Evolutionary conservation across 805 yeast species (phyloP).

Genomic region (Candida dendrica): DNA sequence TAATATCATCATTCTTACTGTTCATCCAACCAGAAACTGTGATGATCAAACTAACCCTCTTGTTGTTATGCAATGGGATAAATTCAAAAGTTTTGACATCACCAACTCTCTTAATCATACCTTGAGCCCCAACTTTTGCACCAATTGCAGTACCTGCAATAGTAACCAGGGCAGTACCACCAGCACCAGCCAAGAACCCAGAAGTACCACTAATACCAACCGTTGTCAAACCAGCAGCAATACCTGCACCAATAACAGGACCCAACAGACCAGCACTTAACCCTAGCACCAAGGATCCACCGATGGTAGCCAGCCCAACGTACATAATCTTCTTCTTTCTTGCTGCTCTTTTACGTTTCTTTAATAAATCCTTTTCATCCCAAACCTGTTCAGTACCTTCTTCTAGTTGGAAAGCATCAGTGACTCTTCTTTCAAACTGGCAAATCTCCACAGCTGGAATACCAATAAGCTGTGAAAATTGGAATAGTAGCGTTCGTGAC

Average conservation of each 20-base stretch:
- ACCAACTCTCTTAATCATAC: conserved; percentile 83
- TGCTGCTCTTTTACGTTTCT: conserved; percentile 60
- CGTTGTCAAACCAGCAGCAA: conserved; percentile 94
- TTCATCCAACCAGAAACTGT: conserved; percentile 98
- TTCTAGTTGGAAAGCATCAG: conserved; percentile 85
- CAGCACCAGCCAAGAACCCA: conserved; percentile 91
- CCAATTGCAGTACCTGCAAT: conserved; percentile 89
- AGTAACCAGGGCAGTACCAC: conserved; percentile 92
- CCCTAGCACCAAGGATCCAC: conserved; percentile 93
- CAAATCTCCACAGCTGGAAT: conserved; percentile 61
- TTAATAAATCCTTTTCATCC: conserved; percentile 65
- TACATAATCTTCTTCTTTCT: conserved; percentile 67
- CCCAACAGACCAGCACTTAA: conserved; percentile 92
- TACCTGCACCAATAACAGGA: conserved; percentile 97
- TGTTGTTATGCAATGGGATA: conserved; percentile 85
- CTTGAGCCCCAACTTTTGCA: conserved; percentile 77
- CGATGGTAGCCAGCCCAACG: conserved; percentile 91
- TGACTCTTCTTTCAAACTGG: conserved; percentile 85
- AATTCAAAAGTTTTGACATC: conserved; percentile 92
- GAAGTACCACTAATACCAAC: conserved; percentile 92
- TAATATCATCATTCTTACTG: conserved; percentile 88
- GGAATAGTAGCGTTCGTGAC: conserved; percentile 69
- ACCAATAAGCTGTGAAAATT: conserved; percentile 57
- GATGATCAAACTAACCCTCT: conserved; percentile 76
- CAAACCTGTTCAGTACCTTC: conserved; percentile 73